Evolutionary conservation across 257 asterid genomes (phyloP), one percentile per base, ranked within the genome.

Genomic region (Solanum megistacrolobum): DNA sequence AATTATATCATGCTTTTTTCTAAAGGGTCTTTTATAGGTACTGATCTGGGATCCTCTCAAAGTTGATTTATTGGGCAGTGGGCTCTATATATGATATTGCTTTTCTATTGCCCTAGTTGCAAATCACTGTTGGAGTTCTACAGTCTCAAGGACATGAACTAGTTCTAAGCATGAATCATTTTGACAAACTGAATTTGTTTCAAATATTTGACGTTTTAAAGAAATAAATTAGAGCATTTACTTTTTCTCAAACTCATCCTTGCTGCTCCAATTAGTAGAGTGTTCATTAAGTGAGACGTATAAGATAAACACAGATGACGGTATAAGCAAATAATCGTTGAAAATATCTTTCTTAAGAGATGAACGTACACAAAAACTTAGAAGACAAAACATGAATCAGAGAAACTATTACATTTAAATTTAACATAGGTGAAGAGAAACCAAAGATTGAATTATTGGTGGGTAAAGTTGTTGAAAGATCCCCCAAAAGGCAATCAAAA

Each of bases 11-110:
- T 29, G 41, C 69, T 82, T 82, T 48, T 82, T 46, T 18, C 69
- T 46, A 82, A 48, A 48, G 69, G 86, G 38, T 41, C 84, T 78
- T 76, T 41, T 78, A 41, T 41, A 78, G 36, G 84, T 78, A 39
- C 38, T 43, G 65, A 79, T 79, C 84, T 79, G 84, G 84, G 86
- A 82, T 82, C 86, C 86, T 48, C 86, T 82, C 86, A 82, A 29
- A 82, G 69, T 82, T 82, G 6, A 82, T 82, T 72, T 48, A 82
- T 82, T 82, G 86, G 86, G 69, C 43, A 82, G 86, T 82, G 86
- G 69, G 69, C 85, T 82, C 69, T 48, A n/a, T 9, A 3, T 39
- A 76, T 76, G 58, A 76, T 76, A 46, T 81, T 81, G 4, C 69
- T 29, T 82, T 82, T 82, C 69, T 46, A 48, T 29, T 79, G 85